Evolutionary conservation across 164 flowering plant genomes (phyloP).

Genomic region (Macadamia integrifolia): DNA sequence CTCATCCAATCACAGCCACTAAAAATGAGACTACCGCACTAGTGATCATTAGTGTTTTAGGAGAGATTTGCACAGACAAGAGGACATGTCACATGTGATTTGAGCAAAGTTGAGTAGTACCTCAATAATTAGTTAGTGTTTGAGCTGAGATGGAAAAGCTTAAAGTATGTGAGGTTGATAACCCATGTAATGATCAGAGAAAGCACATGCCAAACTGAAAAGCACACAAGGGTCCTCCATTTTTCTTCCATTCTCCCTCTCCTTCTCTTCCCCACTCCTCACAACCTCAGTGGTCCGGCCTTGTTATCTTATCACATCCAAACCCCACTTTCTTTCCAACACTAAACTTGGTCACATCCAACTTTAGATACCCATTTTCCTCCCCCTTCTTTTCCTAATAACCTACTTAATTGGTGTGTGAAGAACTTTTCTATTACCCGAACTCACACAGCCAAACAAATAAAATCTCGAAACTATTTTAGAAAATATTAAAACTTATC

Average conservation of each 20-base stretch:
- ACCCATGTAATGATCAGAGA: conserved; percentile 27
- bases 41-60: no score
- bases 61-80: no score
- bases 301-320: not conserved
- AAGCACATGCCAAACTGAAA: conserved; percentile 48
- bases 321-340: not conserved
- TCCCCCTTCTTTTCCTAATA: not conserved
- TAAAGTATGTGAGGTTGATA: conserved; percentile 29
- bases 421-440: no score
- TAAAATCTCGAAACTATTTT: no score
- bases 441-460: no score
- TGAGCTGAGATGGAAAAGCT: conserved; percentile 15
- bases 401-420: no score
- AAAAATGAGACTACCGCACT: no score
- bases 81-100: no score
- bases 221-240: conserved; percentile 10
- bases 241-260: not conserved
- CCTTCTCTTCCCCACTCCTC: not conserved
- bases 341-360: not conserved
- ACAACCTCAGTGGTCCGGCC: not conserved
- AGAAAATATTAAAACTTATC: no score
- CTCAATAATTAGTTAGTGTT: not conserved
- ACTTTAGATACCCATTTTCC: not conserved
- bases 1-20: no score
- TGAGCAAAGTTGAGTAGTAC: no score